These are phyloP conservation scores for Trichosporon asahii DNA, from an alignment of 1,284 basidiomycete genomes.

Conservation along the genomic window DNA sequence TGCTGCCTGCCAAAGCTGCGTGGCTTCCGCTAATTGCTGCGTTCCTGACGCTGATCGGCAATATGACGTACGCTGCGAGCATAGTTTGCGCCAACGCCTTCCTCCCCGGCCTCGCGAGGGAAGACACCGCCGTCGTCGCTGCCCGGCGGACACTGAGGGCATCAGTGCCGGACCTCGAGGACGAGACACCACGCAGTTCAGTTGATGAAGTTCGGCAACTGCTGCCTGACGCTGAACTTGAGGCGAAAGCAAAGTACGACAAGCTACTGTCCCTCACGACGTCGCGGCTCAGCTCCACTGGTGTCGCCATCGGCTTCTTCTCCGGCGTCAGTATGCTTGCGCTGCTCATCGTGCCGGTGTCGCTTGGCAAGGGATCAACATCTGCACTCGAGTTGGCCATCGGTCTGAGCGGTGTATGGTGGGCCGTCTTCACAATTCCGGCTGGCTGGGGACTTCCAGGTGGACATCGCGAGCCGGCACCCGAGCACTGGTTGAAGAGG, in stretches of 20 bases:
- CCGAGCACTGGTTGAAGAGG: constrained; percentile 25
- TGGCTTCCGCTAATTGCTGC: constrained; percentile 65
- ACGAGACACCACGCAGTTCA: neutral
- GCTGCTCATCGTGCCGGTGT: constrained; percentile 71
- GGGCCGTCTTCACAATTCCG: constrained; percentile 73
- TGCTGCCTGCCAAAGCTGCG: constrained; percentile 63
- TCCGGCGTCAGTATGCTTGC: constrained; percentile 66
- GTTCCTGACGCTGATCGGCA: constrained; percentile 67
- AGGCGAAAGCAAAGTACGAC: constrained; percentile 52
- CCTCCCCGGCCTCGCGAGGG: constrained; percentile 69
- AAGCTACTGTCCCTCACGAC: constrained; percentile 64
- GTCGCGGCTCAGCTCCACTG: constrained; percentile 72
- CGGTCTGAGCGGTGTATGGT: constrained; percentile 75
- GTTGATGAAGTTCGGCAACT: constrained; percentile 29
- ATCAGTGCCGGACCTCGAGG: constrained; percentile 14
- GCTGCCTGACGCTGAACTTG: constrained; percentile 16
- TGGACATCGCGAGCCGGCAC: constrained; percentile 19
- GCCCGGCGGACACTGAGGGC: constrained; percentile 31
- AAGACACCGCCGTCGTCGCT: constrained; percentile 58
- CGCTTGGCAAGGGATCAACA: constrained; percentile 64
- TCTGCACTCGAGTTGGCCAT: constrained; percentile 72
- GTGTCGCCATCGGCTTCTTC: constrained; percentile 77
- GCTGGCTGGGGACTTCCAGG: constrained; percentile 67
- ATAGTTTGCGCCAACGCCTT: constrained; percentile 87
- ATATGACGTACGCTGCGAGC: constrained; percentile 76